Percentiles rank a stretch among this genome's conserved stretches.
Conservation (phyloP, 805 yeast species). For the Maudiozyma barnettii region DNA sequence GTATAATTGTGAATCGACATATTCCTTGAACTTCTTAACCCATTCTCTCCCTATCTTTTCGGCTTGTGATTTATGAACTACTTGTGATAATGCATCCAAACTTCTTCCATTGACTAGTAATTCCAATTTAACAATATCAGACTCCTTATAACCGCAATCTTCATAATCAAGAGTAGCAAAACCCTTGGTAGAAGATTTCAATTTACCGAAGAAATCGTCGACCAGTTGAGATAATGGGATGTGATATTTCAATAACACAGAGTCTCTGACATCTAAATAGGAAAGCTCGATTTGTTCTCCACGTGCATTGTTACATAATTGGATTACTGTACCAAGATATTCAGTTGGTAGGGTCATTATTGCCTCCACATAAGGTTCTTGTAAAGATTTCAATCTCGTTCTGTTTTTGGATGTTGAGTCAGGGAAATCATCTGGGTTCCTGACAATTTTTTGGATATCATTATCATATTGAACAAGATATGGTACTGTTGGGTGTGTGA, state of each 20-base stretch:
- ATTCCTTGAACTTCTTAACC: constrained; percentile 75
- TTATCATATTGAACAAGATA: constrained; percentile 63
- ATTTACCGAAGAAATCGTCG: constrained; percentile 90
- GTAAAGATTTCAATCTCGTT: constrained; percentile 36
- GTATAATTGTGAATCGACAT: constrained; percentile 69
- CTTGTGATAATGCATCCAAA: constrained; percentile 86
- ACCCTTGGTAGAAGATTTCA: constrained; percentile 83
- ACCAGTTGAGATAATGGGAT: constrained; percentile 84
- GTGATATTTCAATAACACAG: constrained; percentile 68
- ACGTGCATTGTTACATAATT: constrained; percentile 73
- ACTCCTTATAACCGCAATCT: constrained; percentile 74
- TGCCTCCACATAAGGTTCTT: constrained; percentile 88
- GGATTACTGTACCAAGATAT: constrained; percentile 77
- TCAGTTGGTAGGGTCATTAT: constrained; percentile 87
- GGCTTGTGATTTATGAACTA: constrained; percentile 75
- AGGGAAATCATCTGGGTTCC: constrained; percentile 93
- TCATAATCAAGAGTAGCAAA: constrained; percentile 93
- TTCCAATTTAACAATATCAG: constrained; percentile 81
- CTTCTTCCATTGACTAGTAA: constrained; percentile 80
- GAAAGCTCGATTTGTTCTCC: constrained; percentile 76
- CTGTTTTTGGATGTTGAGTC: constrained; percentile 30
- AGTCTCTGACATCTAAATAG: constrained; percentile 61
- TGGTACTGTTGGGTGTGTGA: constrained; percentile 95
- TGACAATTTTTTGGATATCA: constrained; percentile 55
- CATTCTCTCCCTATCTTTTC: constrained; percentile 67